Evolutionary conservation across 495 filamentous ascomycete species (phyloP).

Genomic region (Glutinoglossum americanum): DNA sequence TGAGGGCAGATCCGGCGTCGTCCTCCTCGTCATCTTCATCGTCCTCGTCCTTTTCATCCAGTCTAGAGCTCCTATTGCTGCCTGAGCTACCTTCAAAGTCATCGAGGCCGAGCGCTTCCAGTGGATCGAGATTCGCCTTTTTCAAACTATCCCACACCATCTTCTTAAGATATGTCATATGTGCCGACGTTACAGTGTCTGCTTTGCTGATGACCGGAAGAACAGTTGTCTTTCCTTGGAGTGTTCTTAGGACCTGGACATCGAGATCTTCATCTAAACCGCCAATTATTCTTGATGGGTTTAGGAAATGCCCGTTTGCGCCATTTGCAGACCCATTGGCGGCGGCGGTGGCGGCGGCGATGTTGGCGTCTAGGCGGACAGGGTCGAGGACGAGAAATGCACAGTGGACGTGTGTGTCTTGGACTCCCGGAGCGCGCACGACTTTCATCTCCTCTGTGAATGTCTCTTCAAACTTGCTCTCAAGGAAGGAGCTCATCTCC

Average conservation of each 20-base stretch:
- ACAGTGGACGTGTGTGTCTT: constrained; percentile 93
- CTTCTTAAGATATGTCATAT: constrained; percentile 85
- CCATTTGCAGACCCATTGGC: constrained; percentile 26
- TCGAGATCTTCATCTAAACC: constrained; percentile 78
- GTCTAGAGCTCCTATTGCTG: constrained; percentile 27
- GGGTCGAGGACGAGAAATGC: constrained; percentile 88
- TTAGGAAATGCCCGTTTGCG: constrained; percentile 20
- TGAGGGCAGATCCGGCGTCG: background rate
- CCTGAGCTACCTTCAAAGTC: constrained; percentile 10
- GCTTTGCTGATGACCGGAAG: constrained; percentile 94
- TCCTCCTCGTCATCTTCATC: constrained; percentile 3
- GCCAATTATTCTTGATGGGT: constrained; percentile 25
- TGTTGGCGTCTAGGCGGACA: constrained; percentile 60
- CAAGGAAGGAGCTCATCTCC: constrained; percentile 75
- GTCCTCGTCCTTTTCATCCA: constrained; percentile 38
- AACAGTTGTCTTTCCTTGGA: constrained; percentile 88
- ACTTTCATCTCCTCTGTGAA: constrained; percentile 97
- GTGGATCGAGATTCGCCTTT: constrained; percentile 65
- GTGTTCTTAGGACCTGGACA: constrained; percentile 65
- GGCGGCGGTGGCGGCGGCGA: constrained; percentile 23
- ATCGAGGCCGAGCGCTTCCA: constrained; percentile 61
- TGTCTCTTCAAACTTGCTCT: constrained; percentile 96
- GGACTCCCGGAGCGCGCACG: constrained; percentile 70
- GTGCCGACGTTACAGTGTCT: constrained; percentile 78
- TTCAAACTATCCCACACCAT: constrained; percentile 77